phyloP scores from a whole-genome alignment of 1,139 yeast genomes.

The Yarrowia galli region DNA sequence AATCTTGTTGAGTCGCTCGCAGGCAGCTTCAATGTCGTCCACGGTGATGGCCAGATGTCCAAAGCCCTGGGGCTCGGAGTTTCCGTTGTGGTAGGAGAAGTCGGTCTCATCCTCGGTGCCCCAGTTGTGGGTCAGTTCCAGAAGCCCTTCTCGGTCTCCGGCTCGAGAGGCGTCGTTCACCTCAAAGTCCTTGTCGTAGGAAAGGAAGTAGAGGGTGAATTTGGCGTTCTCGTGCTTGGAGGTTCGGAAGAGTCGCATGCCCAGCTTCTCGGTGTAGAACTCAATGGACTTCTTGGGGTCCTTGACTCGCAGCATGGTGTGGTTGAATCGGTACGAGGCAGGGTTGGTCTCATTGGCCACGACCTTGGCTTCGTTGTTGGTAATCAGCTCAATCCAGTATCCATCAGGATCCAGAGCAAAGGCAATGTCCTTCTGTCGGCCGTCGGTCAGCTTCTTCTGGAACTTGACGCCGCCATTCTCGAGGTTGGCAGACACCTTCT shows the following conservation, averaged over 20 bases:
- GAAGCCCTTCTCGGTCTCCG: conserved; percentile 63
- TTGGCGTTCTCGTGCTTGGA: conserved; percentile 69
- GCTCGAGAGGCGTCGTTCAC: conserved; percentile 48
- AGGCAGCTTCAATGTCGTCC: conserved; percentile 67
- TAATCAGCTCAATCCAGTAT: conserved; percentile 93
- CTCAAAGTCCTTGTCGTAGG: conserved; percentile 57
- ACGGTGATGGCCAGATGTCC: conserved; percentile 86
- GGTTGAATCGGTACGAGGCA: conserved; percentile 72
- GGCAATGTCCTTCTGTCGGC: conserved; percentile 91
- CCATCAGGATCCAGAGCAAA: conserved; percentile 95
- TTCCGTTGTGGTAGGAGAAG: conserved; percentile 85
- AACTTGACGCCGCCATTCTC: conserved; percentile 67
- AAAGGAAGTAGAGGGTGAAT: conserved; percentile 86
- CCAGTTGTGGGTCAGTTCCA: conserved; percentile 94
- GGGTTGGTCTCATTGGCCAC: conserved; percentile 46
- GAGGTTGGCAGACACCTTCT: conserved; percentile 63
- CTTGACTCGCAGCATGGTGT: conserved; percentile 90
- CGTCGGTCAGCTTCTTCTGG: conserved; percentile 84
- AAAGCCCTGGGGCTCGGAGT: conserved; percentile 78
- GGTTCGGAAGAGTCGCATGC: conserved; percentile 73
- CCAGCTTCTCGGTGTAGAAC: conserved; percentile 79
- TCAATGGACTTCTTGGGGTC: conserved; percentile 78
- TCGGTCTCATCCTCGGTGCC: conserved; percentile 84
- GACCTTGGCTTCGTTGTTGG: conserved; percentile 56
- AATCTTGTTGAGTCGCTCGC: conserved; percentile 57